Percentiles rank a stretch among this genome's conserved stretches.
phyloP scores from a whole-genome alignment of 1,284 basidiomycete species.

The Sanghuangporus sanghuang region DNA sequence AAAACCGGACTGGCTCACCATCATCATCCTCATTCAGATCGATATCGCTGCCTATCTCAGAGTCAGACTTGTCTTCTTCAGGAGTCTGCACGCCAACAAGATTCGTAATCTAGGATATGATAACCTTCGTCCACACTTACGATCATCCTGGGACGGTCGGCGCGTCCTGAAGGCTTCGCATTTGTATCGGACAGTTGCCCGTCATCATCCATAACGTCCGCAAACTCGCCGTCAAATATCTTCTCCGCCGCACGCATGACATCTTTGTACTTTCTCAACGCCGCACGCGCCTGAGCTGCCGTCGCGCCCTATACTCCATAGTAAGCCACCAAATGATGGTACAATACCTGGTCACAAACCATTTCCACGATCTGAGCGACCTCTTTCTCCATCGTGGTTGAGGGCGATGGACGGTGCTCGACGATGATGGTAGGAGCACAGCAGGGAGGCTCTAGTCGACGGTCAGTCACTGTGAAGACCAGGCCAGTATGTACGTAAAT shows the following conservation, averaged over 20 bases:
- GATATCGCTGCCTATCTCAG: constrained; percentile 36
- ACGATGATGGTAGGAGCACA: background rate
- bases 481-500: background rate
- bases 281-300: constrained; percentile 18
- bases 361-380: constrained; percentile 20
- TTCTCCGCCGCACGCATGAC: constrained; percentile 73
- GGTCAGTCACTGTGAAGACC: background rate
- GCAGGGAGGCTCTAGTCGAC: background rate
- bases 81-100: constrained; percentile 42
- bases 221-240: constrained; percentile 78
- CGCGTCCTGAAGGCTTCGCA: constrained; percentile 26
- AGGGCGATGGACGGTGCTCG: background rate
- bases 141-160: constrained; percentile 23
- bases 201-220: constrained; percentile 50
- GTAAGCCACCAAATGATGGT: background rate
- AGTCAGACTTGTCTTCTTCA: constrained; percentile 35
- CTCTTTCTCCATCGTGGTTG: constrained; percentile 16
- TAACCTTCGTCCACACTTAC: constrained; percentile 13
- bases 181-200: constrained; percentile 6
- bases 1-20: constrained; percentile 23
- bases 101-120: background rate
- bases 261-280: constrained; percentile 19
- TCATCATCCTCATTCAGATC: constrained; percentile 46
- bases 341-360: constrained; percentile 1
- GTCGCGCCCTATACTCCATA: constrained; percentile 14